These are phyloP conservation scores for Boeremia exigua DNA, from an alignment of 2,329 filamentous ascomycete genomes.

Conservation along the genomic window DNA sequence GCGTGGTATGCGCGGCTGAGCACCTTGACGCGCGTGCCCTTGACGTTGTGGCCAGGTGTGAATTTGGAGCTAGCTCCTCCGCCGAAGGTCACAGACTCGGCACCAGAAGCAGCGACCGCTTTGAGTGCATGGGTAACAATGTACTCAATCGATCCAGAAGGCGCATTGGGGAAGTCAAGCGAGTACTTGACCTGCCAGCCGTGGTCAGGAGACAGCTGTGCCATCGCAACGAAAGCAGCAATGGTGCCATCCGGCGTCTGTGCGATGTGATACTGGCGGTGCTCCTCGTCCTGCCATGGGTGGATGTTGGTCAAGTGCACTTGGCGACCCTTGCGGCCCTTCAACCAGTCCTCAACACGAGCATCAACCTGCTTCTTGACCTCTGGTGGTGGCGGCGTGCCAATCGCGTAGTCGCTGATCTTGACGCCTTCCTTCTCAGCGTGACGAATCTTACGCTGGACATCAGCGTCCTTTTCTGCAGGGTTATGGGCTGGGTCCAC, in stretches of 20 bases:
- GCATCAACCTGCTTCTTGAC: conserved; percentile 73
- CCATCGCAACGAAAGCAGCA: conserved; percentile 79
- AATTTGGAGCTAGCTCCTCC: conserved; percentile 78
- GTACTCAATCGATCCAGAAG: conserved; percentile 86
- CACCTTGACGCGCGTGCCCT: conserved; percentile 80
- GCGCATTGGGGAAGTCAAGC: conserved; percentile 87
- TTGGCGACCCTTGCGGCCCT: conserved; percentile 80
- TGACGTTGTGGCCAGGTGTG: conserved; percentile 79
- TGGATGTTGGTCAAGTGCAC: conserved; percentile 89
- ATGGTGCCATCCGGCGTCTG: conserved; percentile 75
- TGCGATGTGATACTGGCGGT: conserved; percentile 86
- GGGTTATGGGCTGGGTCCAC: conserved; percentile 75
- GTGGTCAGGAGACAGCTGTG: conserved; percentile 78
- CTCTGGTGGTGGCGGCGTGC: conserved; percentile 68
- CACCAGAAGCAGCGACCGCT: conserved; percentile 63
- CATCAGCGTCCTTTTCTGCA: conserved; percentile 68
- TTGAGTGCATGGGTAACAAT: conserved; percentile 77
- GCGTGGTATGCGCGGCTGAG: conserved; percentile 82
- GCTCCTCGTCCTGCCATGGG: conserved; percentile 83
- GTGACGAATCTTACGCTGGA: conserved; percentile 77
- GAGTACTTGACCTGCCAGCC: conserved; percentile 96
- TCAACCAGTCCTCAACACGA: conserved; percentile 80
- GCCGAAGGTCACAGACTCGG: conserved; percentile 80
- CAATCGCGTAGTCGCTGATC: conserved; percentile 73
- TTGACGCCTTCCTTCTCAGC: conserved; percentile 85